Conservation (phyloP, 306 rosid species). For the Corylus americana region DNA sequence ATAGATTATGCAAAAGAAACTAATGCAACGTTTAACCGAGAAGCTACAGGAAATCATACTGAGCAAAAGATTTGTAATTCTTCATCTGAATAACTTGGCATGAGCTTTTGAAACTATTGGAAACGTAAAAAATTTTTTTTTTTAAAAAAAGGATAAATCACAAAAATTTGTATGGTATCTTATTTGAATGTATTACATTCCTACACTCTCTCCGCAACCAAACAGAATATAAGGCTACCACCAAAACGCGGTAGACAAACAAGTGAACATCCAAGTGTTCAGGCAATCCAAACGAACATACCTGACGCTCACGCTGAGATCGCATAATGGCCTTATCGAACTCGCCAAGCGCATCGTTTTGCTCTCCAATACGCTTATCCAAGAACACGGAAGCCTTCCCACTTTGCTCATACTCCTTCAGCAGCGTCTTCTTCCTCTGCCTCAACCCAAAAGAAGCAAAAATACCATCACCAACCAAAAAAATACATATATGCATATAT, state of each 20-base stretch:
- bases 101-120: background rate
- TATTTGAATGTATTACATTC: background rate
- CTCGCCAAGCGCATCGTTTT: conserved; percentile 62
- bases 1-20: background rate
- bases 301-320: conserved; percentile 82
- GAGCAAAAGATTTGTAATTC: background rate
- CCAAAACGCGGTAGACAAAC: background rate
- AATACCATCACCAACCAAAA: background rate
- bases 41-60: background rate
- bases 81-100: background rate
- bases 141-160: too few relatives aligned
- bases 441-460: conserved; percentile 12
- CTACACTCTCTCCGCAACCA: background rate
- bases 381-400: conserved; percentile 59
- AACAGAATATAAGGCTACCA: background rate
- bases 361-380: conserved; percentile 86
- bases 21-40: background rate
- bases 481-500: background rate
- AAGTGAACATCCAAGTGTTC: background rate
- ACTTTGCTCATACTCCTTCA: conserved; percentile 76
- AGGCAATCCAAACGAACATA: conserved; percentile 13
- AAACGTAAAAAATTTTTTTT: too few relatives aligned
- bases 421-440: conserved; percentile 78
- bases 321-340: conserved; percentile 81
- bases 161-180: background rate